Conservation (phyloP, 495 filamentous ascomycete species). For the Aspergillus diversus region DNA sequence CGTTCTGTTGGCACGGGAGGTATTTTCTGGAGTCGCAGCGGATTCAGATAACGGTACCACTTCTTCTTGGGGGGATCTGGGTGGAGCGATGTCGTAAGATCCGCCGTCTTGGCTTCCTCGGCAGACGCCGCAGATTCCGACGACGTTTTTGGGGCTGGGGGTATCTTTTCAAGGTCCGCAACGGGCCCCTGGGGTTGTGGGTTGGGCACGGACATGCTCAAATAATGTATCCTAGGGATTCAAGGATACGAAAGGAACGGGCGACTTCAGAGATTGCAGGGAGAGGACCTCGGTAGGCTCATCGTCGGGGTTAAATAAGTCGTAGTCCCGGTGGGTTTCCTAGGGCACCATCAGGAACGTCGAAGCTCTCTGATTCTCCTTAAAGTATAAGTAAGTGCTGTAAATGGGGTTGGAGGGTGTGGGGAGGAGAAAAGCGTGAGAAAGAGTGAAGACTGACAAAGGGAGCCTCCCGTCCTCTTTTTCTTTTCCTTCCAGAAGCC, state of each 20-base stretch:
- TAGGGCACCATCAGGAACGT: too few species aligned
- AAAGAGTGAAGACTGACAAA: too few species aligned
- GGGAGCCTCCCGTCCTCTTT: too few species aligned
- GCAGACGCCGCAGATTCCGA: conserved; percentile 10
- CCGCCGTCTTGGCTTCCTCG: conserved; percentile 27
- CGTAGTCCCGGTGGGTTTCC: too few species aligned
- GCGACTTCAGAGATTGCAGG: too few species aligned
- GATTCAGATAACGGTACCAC: conserved; percentile 61
- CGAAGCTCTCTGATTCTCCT: too few species aligned
- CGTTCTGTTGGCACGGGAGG: conserved; percentile 60
- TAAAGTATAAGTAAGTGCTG: too few species aligned
- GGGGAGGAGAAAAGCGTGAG: too few species aligned
- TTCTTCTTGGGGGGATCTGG: conserved; percentile 33
- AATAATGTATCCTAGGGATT: not conserved
- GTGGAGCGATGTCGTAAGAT: not conserved
- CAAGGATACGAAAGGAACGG: not conserved
- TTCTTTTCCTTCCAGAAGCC: too few species aligned
- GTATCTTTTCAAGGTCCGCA: not conserved
- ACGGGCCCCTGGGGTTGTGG: not conserved
- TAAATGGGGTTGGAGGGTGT: too few species aligned
- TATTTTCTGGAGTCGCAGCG: conserved; percentile 51
- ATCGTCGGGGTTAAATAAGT: too few species aligned
- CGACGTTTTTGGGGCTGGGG: not conserved
- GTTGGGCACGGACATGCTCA: not conserved
- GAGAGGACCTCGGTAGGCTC: too few species aligned